Conservation (phyloP, 768 basidiomycete genomes). For the Chlorophyllum brunneum region DNA sequence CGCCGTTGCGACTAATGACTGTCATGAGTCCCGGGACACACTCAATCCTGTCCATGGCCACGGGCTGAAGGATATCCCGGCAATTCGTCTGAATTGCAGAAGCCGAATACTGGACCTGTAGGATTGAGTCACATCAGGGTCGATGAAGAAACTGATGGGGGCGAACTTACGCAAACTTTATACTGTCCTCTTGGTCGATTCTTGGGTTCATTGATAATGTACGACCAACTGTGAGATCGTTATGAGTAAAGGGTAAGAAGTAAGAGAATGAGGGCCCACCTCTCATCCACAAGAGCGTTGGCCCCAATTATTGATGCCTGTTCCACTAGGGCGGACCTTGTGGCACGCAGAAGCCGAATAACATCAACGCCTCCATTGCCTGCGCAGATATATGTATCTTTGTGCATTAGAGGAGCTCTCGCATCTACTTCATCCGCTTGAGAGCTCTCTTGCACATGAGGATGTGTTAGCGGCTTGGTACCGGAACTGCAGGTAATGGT, state of each 20-base stretch:
- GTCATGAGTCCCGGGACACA: slow-evolving; percentile 77
- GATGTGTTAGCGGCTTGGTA: slow-evolving; percentile 34
- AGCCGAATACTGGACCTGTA: slow-evolving; percentile 61
- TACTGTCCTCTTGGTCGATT: slow-evolving; percentile 44
- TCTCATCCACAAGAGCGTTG: slow-evolving; percentile 64
- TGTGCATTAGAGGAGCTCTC: slow-evolving; percentile 25
- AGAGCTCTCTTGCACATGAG: slow-evolving; percentile 23
- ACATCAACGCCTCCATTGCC: slow-evolving; percentile 54
- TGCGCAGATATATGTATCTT: slow-evolving; percentile 51
- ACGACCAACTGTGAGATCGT: slow-evolving; percentile 58
- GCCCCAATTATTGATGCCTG: slow-evolving; percentile 46
- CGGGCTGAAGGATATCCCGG: slow-evolving; percentile 57
- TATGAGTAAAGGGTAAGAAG: not conserved
- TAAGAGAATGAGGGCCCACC: slow-evolving; percentile 39
- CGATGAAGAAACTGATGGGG: not conserved
- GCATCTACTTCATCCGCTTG: slow-evolving; percentile 15
- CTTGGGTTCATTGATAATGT: slow-evolving; percentile 54
- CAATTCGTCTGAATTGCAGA: slow-evolving; percentile 48
- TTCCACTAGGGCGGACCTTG: slow-evolving; percentile 47
- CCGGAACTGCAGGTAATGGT: slow-evolving; percentile 34
- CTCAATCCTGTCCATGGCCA: slow-evolving; percentile 55
- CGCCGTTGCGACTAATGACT: slow-evolving; percentile 43
- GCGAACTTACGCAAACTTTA: slow-evolving; percentile 53
- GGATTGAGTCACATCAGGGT: not conserved
- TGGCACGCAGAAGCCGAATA: slow-evolving; percentile 49